These are phyloP conservation scores for Cadophora malorum DNA, from an alignment of 2,329 filamentous ascomycete genomes.

Conservation along the genomic window DNA sequence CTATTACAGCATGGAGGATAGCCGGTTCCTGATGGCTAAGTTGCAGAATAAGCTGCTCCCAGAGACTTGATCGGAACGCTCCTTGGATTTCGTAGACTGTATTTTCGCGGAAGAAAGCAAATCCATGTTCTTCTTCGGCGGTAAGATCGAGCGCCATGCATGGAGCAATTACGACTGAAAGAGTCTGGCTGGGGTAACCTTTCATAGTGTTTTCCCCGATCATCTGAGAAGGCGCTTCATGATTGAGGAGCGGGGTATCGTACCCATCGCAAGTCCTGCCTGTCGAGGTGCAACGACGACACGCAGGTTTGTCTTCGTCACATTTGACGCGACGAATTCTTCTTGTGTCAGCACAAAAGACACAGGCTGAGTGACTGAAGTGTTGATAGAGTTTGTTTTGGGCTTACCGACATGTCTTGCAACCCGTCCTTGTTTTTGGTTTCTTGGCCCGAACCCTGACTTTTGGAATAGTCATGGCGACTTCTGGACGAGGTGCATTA, in stretches of 20 bases:
- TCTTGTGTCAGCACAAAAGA: background rate
- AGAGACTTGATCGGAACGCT: slow-evolving; percentile 9
- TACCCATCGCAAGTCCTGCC: slow-evolving; percentile 6
- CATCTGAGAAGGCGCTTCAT: background rate
- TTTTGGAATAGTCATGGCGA: slow-evolving; percentile 9
- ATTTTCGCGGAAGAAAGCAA: slow-evolving; percentile 12
- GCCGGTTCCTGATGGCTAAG: slow-evolving; percentile 12
- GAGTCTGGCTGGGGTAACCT: no score
- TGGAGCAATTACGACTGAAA: background rate
- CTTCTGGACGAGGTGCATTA: background rate
- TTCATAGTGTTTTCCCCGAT: background rate
- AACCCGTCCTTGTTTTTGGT: slow-evolving; percentile 9
- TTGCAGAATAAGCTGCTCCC: slow-evolving; percentile 17
- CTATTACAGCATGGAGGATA: slow-evolving; percentile 11
- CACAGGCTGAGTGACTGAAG: background rate
- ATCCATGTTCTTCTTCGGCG: background rate
- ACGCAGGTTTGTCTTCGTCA: slow-evolving; percentile 2
- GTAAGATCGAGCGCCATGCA: background rate
- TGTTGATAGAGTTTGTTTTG: background rate
- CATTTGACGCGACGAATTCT: slow-evolving; percentile 7
- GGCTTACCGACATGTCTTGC: slow-evolving; percentile 9
- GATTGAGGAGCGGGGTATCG: background rate
- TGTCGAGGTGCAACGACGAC: slow-evolving; percentile 4
- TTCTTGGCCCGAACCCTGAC: slow-evolving; percentile 2
- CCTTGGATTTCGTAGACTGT: slow-evolving; percentile 18